A percentile compares a stretch with the other conserved stretches of the same genome.
Evolutionary conservation across 495 filamentous ascomycete genomes (phyloP).

Genomic region (Tuber indicum): DNA sequence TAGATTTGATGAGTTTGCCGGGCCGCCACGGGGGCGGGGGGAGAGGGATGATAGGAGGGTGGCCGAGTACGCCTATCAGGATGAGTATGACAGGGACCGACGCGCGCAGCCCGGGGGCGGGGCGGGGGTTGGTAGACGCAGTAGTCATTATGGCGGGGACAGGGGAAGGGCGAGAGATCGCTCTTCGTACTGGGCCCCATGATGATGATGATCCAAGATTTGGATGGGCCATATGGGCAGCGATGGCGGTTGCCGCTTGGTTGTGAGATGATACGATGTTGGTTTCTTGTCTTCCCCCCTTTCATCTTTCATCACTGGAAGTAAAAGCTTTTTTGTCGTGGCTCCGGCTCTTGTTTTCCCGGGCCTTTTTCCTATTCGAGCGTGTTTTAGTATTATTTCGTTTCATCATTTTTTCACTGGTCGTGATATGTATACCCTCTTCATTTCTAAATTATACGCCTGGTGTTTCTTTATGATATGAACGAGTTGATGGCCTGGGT

Average conservation of each 20-base stretch:
- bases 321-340: neutral
- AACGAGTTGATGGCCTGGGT: neutral
- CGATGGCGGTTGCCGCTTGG: neutral
- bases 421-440: neutral
- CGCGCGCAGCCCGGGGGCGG: constrained; percentile 15
- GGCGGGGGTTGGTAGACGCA: constrained; percentile 11
- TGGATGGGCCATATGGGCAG: constrained; percentile 1
- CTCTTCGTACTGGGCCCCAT: neutral
- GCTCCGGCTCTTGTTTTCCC: neutral
- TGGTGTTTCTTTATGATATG: neutral
- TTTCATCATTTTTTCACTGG: neutral
- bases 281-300: neutral
- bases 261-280: neutral
- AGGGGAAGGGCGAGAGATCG: constrained; percentile 8
- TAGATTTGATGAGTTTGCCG: constrained; percentile 23
- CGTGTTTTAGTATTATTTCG: neutral
- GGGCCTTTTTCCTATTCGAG: neutral
- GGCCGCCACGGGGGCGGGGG: constrained; percentile 12
- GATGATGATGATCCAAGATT: neutral
- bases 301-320: neutral
- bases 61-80: constrained; percentile 33
- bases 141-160: constrained; percentile 19
- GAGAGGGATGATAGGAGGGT: constrained; percentile 27
- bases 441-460: neutral
- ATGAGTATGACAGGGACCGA: constrained; percentile 26